These are phyloP conservation scores for Lepiota brunneoincarnata DNA, from an alignment of 768 basidiomycete genomes.

Conservation along the genomic window DNA sequence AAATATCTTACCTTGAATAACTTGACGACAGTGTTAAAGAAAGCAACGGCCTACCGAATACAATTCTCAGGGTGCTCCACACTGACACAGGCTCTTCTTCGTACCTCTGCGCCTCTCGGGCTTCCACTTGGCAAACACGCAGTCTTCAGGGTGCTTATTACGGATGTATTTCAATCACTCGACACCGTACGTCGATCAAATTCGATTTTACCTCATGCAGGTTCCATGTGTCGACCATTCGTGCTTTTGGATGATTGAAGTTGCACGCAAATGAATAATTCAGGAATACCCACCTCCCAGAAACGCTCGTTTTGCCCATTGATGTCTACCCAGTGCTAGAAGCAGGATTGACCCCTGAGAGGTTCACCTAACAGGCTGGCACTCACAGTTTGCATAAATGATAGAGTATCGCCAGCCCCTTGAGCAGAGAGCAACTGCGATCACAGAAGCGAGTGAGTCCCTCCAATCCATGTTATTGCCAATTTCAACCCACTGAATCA, in stretches of 20 bases:
- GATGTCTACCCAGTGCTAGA: slow-evolving; percentile 60
- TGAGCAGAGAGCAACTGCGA: slow-evolving; percentile 54
- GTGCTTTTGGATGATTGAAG: slow-evolving; percentile 37
- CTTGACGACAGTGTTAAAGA: slow-evolving; percentile 55
- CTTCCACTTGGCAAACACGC: slow-evolving; percentile 62
- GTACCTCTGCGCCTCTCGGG: slow-evolving; percentile 57
- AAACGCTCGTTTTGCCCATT: slow-evolving; percentile 59
- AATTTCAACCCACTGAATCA: slow-evolving; percentile 20
- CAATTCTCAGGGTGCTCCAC: neutral
- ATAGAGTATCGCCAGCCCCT: slow-evolving; percentile 55
- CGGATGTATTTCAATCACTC: too few species aligned
- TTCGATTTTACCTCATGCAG: slow-evolving; percentile 38
- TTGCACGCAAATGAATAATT: neutral
- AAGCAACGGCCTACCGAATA: slow-evolving; percentile 57
- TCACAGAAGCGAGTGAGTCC: neutral
- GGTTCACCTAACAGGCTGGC: neutral
- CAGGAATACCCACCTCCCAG: slow-evolving; percentile 53
- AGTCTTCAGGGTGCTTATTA: slow-evolving; percentile 50
- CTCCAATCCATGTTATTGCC: slow-evolving; percentile 7
- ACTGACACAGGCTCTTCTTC: neutral
- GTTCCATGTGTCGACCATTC: slow-evolving; percentile 74
- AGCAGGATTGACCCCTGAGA: neutral
- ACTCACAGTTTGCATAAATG: slow-evolving; percentile 50
- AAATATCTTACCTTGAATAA: slow-evolving; percentile 47
- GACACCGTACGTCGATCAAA: too few species aligned